Evolutionary conservation across 1,139 yeast species (phyloP).

Genomic region (Kodamaea ohmeri): DNA sequence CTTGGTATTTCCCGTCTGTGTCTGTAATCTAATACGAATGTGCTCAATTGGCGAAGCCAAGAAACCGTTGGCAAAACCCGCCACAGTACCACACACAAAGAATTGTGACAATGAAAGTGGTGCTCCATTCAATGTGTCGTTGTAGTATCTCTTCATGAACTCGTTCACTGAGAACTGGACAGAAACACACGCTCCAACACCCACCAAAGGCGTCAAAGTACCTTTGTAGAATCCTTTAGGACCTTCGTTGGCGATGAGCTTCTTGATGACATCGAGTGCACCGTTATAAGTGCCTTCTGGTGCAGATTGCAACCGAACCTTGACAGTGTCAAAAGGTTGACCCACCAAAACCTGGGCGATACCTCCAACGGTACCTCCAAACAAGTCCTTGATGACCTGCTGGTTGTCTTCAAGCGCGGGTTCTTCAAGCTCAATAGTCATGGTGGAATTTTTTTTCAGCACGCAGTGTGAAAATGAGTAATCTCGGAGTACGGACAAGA

Average conservation of each 20-base stretch:
- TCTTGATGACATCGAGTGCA: conserved; percentile 72
- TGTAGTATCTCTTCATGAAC: conserved; percentile 79
- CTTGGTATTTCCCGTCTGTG: conserved; percentile 57
- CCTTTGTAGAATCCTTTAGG: conserved; percentile 83
- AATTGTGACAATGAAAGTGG: conserved; percentile 55
- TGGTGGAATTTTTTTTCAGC: neutral
- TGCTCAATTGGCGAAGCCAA: conserved; percentile 92
- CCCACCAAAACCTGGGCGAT: conserved; percentile 93
- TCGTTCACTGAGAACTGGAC: conserved; percentile 84
- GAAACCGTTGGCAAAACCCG: conserved; percentile 85
- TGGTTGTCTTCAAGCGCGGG: conserved; percentile 39
- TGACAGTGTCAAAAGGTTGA: conserved; percentile 93
- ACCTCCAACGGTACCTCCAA: conserved; percentile 93
- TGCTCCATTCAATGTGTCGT: conserved; percentile 37
- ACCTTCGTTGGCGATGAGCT: conserved; percentile 73
- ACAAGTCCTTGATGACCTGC: conserved; percentile 74
- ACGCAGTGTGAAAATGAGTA: no score
- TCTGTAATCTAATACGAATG: conserved; percentile 84
- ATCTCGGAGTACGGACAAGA: no score
- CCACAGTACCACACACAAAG: conserved; percentile 79
- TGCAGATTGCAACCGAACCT: conserved; percentile 86
- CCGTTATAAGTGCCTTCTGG: conserved; percentile 73
- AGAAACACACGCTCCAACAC: conserved; percentile 93
- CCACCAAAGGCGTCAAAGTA: conserved; percentile 75
- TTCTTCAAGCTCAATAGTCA: conserved; percentile 45